Percentiles rank a stretch among this genome's conserved stretches.
Evolutionary conservation across 352 stramenopile species (phyloP).

Genomic region (Phytophthora pluvialis): DNA sequence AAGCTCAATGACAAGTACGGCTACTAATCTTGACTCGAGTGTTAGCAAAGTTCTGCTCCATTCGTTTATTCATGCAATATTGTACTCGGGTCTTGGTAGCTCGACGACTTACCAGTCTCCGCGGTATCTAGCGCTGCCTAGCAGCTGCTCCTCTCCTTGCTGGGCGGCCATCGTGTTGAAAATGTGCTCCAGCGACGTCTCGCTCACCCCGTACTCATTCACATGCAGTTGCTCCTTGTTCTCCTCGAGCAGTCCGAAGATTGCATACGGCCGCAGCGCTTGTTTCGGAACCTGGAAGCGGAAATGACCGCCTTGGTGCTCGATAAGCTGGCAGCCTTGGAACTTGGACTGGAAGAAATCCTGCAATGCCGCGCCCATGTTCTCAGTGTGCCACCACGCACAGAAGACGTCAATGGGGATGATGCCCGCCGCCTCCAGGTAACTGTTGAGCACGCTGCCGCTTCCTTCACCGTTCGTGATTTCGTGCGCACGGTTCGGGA

Average conservation of each 20-base stretch:
- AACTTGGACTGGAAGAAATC: constrained; percentile 57
- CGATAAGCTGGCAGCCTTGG: constrained; percentile 47
- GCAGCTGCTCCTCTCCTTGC: constrained; percentile 64
- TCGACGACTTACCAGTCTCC: constrained; percentile 30
- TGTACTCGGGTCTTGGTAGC: constrained; percentile 18
- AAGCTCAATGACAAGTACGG: constrained; percentile 88
- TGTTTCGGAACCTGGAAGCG: constrained; percentile 77
- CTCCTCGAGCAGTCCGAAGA: constrained; percentile 84
- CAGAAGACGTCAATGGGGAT: constrained; percentile 64
- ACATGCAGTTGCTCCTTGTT: constrained; percentile 67
- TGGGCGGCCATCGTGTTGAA: constrained; percentile 93
- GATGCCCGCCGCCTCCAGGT: constrained; percentile 47
- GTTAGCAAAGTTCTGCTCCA: constrained; percentile 5
- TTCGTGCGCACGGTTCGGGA: constrained; percentile 37
- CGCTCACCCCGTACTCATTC: constrained; percentile 89
- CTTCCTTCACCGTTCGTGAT: constrained; percentile 51
- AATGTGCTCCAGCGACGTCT: constrained; percentile 92
- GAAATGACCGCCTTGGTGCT: constrained; percentile 73
- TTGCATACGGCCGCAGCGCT: constrained; percentile 47
- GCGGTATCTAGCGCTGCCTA: constrained; percentile 42
- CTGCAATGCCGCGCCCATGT: constrained; percentile 43
- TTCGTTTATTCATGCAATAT: constrained; percentile 22
- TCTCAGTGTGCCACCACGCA: constrained; percentile 64
- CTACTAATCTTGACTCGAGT: constrained; percentile 44
- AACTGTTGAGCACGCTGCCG: constrained; percentile 49